Evolutionary conservation across 495 filamentous ascomycete species (phyloP).

Genomic region (Aspergillus funiculosus): DNA sequence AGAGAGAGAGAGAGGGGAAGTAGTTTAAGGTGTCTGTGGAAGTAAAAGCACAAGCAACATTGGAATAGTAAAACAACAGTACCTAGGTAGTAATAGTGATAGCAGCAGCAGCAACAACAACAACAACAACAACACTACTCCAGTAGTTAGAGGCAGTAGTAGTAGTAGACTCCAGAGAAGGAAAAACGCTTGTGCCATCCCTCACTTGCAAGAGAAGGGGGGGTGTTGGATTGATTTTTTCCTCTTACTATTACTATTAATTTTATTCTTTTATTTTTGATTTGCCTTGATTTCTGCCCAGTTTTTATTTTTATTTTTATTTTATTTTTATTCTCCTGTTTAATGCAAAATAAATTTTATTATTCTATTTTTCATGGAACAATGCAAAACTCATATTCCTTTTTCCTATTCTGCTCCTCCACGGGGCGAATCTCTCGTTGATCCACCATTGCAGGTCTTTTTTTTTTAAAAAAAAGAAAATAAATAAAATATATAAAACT

Average conservation of each 20-base stretch:
- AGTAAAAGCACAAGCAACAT: not conserved
- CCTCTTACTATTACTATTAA: not conserved
- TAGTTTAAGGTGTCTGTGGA: not conserved
- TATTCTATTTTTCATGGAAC: conserved; percentile 1
- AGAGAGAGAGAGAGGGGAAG: not conserved
- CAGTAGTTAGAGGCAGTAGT: not conserved
- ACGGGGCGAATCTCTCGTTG: conserved; percentile 6
- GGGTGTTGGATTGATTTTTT: not conserved
- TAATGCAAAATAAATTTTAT: too few relatives aligned
- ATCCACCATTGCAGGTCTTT: not conserved
- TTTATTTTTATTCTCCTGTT: conserved; percentile 18
- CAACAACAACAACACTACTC: not conserved
- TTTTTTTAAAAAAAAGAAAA: too few relatives aligned
- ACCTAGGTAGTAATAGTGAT: too few relatives aligned
- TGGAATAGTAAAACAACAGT: too few relatives aligned
- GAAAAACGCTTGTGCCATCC: conserved; percentile 15
- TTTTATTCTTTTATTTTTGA: conserved; percentile 11
- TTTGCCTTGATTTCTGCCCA: conserved; percentile 10
- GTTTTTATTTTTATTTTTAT: conserved; percentile 18
- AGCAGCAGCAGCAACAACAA: not conserved
- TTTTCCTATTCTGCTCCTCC: conserved; percentile 6
- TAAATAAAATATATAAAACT: too few relatives aligned
- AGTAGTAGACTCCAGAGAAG: not conserved
- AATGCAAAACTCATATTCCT: conserved; percentile 8
- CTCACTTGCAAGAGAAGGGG: conserved; percentile 20